phyloP scores from a whole-genome alignment of 192 early-diverging fungal species.

The Coemansia sp. region DNA sequence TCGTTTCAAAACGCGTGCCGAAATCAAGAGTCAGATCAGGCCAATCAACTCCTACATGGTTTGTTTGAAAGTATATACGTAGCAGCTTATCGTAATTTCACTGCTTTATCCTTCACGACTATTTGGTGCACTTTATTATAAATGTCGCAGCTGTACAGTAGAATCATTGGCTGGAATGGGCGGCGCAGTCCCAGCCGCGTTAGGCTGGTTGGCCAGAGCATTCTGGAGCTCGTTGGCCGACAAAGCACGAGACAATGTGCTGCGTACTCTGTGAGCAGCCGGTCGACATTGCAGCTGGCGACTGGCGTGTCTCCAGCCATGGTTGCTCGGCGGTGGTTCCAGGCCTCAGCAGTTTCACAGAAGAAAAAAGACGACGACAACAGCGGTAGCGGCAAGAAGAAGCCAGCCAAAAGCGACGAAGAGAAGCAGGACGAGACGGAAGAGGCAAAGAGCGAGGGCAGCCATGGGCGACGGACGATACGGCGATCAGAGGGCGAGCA shows the following conservation, averaged over 20 bases:
- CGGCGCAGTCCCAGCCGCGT: not conserved
- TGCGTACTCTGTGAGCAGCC: not conserved
- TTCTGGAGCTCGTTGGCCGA: not conserved
- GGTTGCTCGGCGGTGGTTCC: conserved; percentile 22
- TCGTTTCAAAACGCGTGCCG: no score
- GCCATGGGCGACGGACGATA: not conserved
- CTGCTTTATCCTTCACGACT: not conserved
- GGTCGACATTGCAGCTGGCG: not conserved
- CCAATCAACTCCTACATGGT: no score
- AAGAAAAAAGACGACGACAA: conserved; percentile 31
- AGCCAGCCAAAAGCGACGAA: conserved; percentile 2
- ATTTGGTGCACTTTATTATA: not conserved
- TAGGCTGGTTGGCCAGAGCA: not conserved
- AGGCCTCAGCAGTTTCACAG: conserved; percentile 11
- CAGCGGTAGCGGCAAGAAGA: conserved; percentile 7
- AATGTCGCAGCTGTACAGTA: conserved; percentile 36
- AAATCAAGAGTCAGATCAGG: no score
- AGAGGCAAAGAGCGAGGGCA: not conserved
- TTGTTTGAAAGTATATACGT: no score
- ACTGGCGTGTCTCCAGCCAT: conserved; percentile 3
- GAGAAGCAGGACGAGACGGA: not conserved
- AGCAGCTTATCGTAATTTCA: no score
- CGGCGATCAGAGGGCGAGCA: not conserved
- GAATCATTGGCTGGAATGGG: conserved; percentile 12
- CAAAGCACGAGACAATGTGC: conserved; percentile 3